A percentile compares a stretch with the other conserved stretches of the same genome.
phyloP scores from a whole-genome alignment of 2,329 filamentous ascomycete species.

The Apiospora hydei region DNA sequence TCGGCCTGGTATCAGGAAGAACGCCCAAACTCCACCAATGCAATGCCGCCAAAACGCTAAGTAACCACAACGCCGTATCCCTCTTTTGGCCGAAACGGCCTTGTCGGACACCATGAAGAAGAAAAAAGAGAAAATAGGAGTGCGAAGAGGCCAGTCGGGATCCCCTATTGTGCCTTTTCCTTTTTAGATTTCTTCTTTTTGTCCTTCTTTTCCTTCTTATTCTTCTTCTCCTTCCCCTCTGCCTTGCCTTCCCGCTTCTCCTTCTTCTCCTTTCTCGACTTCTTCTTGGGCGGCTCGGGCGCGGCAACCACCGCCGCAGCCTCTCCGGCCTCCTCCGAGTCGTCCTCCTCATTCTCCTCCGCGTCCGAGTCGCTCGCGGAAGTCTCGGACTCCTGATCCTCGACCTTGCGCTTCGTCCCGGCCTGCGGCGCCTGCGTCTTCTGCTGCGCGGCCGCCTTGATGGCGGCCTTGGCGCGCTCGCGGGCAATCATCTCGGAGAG shows the following conservation, averaged over 20 bases:
- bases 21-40: constrained; percentile 12
- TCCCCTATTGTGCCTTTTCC: neutral
- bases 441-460: constrained; percentile 44
- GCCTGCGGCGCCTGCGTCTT: constrained; percentile 44
- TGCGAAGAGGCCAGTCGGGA: neutral
- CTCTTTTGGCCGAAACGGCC: neutral
- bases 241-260: constrained; percentile 19
- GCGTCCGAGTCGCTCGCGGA: constrained; percentile 17
- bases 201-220: constrained; percentile 22
- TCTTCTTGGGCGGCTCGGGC: constrained; percentile 23
- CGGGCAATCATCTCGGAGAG: constrained; percentile 64
- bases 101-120: neutral
- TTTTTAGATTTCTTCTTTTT: constrained; percentile 25
- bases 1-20: constrained; percentile 7
- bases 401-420: constrained; percentile 41
- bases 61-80: constrained; percentile 14
- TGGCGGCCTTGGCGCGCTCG: constrained; percentile 60
- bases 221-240: constrained; percentile 22
- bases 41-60: constrained; percentile 16
- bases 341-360: neutral
- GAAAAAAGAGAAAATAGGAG: neutral
- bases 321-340: neutral
- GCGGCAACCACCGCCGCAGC: neutral
- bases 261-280: constrained; percentile 23
- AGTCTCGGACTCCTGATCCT: constrained; percentile 47